Evolutionary conservation across 139 green algal genomes (phyloP).

Genomic region (Haematococcus lacustris): DNA sequence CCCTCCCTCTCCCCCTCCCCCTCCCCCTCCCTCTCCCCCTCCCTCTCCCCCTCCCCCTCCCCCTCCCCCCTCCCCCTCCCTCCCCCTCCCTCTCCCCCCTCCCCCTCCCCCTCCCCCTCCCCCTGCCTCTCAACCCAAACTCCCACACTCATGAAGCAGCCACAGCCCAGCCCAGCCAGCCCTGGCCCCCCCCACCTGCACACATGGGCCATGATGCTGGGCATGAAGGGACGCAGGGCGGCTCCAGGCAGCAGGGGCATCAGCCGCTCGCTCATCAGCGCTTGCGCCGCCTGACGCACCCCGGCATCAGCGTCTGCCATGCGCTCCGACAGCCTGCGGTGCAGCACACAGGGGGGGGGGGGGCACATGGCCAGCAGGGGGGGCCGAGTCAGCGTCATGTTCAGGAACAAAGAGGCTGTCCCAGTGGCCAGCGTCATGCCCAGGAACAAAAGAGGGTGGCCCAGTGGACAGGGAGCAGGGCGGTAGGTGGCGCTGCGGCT

Average conservation of each 20-base stretch:
- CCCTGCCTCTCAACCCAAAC: not conserved
- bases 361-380: not conserved
- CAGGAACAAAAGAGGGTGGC: too few species aligned
- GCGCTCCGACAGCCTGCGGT: constrained; percentile 16
- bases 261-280: constrained; percentile 28
- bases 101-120: not conserved
- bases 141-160: not conserved
- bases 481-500: not conserved
- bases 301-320: constrained; percentile 31
- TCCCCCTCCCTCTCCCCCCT: not conserved
- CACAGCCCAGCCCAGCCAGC: not conserved
- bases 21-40: not conserved
- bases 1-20: not conserved
- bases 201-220: constrained; percentile 73
- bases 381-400: too few species aligned
- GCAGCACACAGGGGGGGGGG: not conserved
- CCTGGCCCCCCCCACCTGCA: constrained; percentile 19
- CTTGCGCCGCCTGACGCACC: constrained; percentile 23
- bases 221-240: constrained; percentile 67
- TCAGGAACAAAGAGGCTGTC: too few species aligned
- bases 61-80: not conserved
- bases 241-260: constrained; percentile 40
- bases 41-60: not conserved
- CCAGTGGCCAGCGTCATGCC: too few species aligned
- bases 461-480: not conserved